phyloP scores from a whole-genome alignment of 2,329 filamentous ascomycete species.

The Rutstroemia sp. region DNA sequence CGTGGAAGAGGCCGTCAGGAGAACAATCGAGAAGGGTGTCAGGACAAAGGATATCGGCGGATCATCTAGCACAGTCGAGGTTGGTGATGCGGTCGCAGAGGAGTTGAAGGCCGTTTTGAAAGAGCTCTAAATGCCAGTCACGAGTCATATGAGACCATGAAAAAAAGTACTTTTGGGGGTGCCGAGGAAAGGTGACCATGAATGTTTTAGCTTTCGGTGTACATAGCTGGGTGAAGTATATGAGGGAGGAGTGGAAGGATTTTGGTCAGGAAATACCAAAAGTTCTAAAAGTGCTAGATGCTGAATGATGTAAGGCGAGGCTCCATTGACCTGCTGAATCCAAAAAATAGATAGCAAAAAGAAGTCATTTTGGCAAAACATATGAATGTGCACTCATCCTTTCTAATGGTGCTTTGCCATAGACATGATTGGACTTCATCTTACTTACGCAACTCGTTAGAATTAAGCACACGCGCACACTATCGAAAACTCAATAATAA shows the following conservation, averaged over 20 bases:
- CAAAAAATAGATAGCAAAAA: too few relatives aligned
- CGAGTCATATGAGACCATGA: background rate
- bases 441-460: too few relatives aligned
- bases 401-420: too few relatives aligned
- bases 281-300: too few relatives aligned
- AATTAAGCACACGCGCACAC: background rate
- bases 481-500: background rate
- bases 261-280: background rate
- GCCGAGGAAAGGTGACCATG: background rate
- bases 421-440: too few relatives aligned
- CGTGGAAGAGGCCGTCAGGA: constrained; percentile 74
- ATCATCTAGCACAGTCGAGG: constrained; percentile 61
- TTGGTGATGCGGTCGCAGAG: constrained; percentile 74
- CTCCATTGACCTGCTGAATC: too few relatives aligned
- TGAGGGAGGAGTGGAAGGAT: background rate
- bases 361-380: too few relatives aligned
- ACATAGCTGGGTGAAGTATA: background rate
- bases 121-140: constrained; percentile 13
- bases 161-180: background rate
- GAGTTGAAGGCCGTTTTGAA: constrained; percentile 63
- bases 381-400: too few relatives aligned
- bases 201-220: too few relatives aligned
- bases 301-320: too few relatives aligned
- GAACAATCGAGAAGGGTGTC: constrained; percentile 70
- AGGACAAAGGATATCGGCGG: constrained; percentile 84